Percentiles rank a stretch among this genome's conserved stretches.
Evolutionary conservation across 495 filamentous ascomycete species (phyloP).

Genomic region (Penicillium diatomitis): DNA sequence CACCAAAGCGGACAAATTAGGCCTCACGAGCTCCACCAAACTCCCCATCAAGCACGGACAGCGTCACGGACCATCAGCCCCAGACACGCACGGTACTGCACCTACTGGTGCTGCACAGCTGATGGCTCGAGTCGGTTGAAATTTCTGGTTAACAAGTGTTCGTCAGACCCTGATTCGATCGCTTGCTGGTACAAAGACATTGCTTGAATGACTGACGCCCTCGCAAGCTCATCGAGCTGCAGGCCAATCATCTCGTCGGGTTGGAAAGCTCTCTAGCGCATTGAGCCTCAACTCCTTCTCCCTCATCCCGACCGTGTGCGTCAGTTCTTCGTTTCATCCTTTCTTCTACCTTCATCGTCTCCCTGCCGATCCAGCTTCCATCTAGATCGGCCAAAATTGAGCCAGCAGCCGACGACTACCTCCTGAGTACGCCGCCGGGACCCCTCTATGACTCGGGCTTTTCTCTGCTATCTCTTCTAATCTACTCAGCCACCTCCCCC

Average conservation of each 20-base stretch:
- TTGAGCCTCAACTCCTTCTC: constrained; percentile 4
- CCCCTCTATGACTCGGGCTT: too few relatives aligned
- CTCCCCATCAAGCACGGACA: constrained; percentile 19
- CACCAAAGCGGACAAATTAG: background rate
- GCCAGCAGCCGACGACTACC: background rate
- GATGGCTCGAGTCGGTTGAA: too few relatives aligned
- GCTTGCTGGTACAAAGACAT: background rate
- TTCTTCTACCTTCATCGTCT: background rate
- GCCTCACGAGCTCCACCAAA: constrained; percentile 6
- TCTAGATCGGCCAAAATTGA: background rate
- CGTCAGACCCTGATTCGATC: background rate
- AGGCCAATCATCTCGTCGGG: constrained; percentile 3
- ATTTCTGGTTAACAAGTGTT: background rate
- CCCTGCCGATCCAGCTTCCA: background rate
- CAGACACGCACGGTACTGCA: constrained; percentile 4
- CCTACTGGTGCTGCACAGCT: background rate
- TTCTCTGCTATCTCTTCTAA: too few relatives aligned
- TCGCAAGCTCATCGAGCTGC: constrained; percentile 1
- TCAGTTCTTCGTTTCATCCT: constrained; percentile 1
- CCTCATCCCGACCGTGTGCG: constrained; percentile 1
- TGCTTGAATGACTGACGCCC: constrained; percentile 5
- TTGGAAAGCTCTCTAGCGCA: constrained; percentile 2
- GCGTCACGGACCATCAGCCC: constrained; percentile 20
- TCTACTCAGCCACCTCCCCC: too few relatives aligned
- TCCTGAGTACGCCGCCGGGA: too few relatives aligned